These are phyloP conservation scores for Quercus robur DNA, from an alignment of 306 rosid species.

Conservation along the genomic window DNA sequence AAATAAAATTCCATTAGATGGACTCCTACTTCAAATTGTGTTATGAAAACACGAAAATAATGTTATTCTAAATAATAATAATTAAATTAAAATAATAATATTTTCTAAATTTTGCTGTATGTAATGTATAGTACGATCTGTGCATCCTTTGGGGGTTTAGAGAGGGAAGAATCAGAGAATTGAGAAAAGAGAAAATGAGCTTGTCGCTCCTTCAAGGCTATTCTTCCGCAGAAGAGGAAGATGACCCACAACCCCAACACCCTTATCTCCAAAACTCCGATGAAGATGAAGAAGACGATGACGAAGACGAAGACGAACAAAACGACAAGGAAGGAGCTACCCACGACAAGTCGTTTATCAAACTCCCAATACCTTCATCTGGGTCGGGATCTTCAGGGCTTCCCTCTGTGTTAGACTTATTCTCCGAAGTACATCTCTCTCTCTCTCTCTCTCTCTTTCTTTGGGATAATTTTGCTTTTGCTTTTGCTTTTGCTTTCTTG, in stretches of 20 bases:
- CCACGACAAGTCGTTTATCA: constrained; percentile 47
- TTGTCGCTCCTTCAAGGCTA: constrained; percentile 84
- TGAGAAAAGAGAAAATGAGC: constrained; percentile 45
- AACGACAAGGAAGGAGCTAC: too few relatives aligned
- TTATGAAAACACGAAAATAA: too few relatives aligned
- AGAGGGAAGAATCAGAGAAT: too few relatives aligned
- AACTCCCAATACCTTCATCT: constrained; percentile 52
- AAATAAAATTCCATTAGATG: too few relatives aligned
- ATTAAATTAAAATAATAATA: too few relatives aligned
- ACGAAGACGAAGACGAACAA: not conserved
- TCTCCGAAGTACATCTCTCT: constrained; percentile 48
- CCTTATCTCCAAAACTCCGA: constrained; percentile 4
- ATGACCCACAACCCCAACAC: constrained; percentile 11
- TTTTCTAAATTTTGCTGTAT: too few relatives aligned
- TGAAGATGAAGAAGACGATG: constrained; percentile 33
- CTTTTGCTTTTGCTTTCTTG: not conserved
- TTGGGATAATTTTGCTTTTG: not conserved
- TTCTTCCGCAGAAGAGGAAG: constrained; percentile 73
- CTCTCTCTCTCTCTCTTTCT: not conserved
- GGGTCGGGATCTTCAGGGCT: constrained; percentile 38
- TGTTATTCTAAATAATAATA: too few relatives aligned
- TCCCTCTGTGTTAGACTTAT: constrained; percentile 88
- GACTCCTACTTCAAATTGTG: too few relatives aligned
- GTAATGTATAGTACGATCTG: too few relatives aligned
- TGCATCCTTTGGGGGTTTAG: too few relatives aligned